Percentiles rank a stretch among this genome's conserved stretches.
phyloP scores from a whole-genome alignment of 306 rosid species.

The barrel medic (Medicago truncatula) region DNA sequence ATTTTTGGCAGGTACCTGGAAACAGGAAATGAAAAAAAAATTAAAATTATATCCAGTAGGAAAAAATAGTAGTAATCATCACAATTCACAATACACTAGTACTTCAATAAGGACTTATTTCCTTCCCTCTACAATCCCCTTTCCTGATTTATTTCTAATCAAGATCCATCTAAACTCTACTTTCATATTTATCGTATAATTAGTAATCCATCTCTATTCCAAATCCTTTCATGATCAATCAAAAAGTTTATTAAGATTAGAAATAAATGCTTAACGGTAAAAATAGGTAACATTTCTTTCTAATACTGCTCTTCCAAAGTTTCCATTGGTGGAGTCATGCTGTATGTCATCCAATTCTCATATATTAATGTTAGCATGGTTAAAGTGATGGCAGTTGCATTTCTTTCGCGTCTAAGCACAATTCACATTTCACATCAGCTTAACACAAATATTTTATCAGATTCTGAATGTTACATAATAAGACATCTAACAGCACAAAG shows the following conservation, averaged over 20 bases:
- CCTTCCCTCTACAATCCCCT: neutral
- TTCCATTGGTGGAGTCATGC: slow-evolving; percentile 9
- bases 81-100: neutral
- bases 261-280: slow-evolving; percentile 9
- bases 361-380: slow-evolving; percentile 15
- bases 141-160: slow-evolving; percentile 7
- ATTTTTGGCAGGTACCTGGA: slow-evolving; percentile 85
- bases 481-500: neutral
- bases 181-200: slow-evolving; percentile 7
- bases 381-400: neutral
- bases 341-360: slow-evolving; percentile 21
- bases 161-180: neutral
- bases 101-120: slow-evolving; percentile 10
- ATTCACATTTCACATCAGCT: slow-evolving; percentile 30
- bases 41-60: slow-evolving; percentile 35
- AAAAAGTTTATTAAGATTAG: neutral
- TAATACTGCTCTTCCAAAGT: slow-evolving; percentile 3
- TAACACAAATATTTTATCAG: slow-evolving; percentile 19
- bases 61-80: slow-evolving; percentile 22
- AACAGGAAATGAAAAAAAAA: slow-evolving; percentile 33
- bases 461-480: neutral
- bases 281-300: neutral
- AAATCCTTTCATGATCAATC: slow-evolving; percentile 9
- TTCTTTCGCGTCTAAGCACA: slow-evolving; percentile 4
- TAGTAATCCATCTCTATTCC: slow-evolving; percentile 24